A percentile compares a stretch with the other conserved stretches of the same genome.
phyloP scores from a whole-genome alignment of 768 basidiomycete genomes.

The Gautieria morchelliformis region DNA sequence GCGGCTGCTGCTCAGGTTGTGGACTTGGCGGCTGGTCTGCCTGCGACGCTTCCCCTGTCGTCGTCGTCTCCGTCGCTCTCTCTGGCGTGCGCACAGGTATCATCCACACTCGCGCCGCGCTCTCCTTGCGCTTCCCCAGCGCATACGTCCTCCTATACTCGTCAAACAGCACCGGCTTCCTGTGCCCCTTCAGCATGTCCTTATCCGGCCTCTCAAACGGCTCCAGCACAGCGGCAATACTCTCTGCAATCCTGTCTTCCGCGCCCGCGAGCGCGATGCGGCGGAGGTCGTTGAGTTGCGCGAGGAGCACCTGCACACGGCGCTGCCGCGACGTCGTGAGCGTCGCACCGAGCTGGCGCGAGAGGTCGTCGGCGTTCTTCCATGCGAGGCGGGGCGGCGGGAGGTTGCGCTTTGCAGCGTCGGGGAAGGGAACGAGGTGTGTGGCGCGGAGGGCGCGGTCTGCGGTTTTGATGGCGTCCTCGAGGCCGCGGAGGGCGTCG shows the following conservation, averaged over 20 bases:
- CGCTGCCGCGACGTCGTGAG: slow-evolving; percentile 68
- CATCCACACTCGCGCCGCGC: slow-evolving; percentile 88
- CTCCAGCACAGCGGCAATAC: slow-evolving; percentile 42
- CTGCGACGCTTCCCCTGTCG: neutral
- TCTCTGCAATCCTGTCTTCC: slow-evolving; percentile 41
- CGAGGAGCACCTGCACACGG: slow-evolving; percentile 48
- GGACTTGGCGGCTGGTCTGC: slow-evolving; percentile 2
- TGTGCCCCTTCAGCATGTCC: slow-evolving; percentile 38
- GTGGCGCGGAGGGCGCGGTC: slow-evolving; percentile 50
- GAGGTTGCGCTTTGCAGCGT: slow-evolving; percentile 50
- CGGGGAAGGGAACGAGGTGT: slow-evolving; percentile 73
- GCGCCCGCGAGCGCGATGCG: slow-evolving; percentile 52
- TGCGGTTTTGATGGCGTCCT: slow-evolving; percentile 48
- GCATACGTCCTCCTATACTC: slow-evolving; percentile 78
- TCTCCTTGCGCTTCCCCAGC: slow-evolving; percentile 81
- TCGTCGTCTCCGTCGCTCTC: neutral
- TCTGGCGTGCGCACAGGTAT: slow-evolving; percentile 39
- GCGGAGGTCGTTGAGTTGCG: slow-evolving; percentile 54
- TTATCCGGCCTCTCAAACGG: slow-evolving; percentile 55
- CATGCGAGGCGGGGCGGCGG: slow-evolving; percentile 55
- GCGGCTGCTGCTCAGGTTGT: neutral
- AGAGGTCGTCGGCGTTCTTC: slow-evolving; percentile 57
- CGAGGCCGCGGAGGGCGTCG: slow-evolving; percentile 59
- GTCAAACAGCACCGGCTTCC: slow-evolving; percentile 57
- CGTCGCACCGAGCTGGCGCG: slow-evolving; percentile 40